Conservation (phyloP, 768 basidiomycete genomes). For the Termitomyces titanicus region DNA sequence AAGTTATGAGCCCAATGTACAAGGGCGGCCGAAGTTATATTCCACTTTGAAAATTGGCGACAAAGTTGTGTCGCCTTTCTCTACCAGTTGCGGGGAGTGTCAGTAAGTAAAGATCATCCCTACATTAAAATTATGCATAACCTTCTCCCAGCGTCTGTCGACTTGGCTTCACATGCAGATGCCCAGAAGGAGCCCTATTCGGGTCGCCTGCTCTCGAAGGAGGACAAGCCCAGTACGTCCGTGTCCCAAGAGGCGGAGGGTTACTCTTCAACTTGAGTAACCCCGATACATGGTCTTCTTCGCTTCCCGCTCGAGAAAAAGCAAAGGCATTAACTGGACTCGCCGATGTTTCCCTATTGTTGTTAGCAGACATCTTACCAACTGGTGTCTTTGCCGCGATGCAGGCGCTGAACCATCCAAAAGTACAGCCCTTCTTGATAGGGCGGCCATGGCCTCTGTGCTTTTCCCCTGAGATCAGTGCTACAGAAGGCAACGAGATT, state of each 20-base stretch:
- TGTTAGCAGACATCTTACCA: slow-evolving; percentile 77
- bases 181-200: slow-evolving; percentile 57
- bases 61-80: slow-evolving; percentile 79
- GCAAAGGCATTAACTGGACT: slow-evolving; percentile 37
- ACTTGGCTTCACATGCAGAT: slow-evolving; percentile 69
- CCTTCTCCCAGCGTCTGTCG: slow-evolving; percentile 54
- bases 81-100: slow-evolving; percentile 82
- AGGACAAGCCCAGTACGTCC: slow-evolving; percentile 77
- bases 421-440: slow-evolving; percentile 56
- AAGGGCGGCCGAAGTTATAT: slow-evolving; percentile 60
- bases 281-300: slow-evolving; percentile 42
- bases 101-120: slow-evolving; percentile 43
- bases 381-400: slow-evolving; percentile 76
- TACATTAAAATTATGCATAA: not conserved
- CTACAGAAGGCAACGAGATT: slow-evolving; percentile 25
- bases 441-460: slow-evolving; percentile 58
- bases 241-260: slow-evolving; percentile 77
- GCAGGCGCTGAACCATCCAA: slow-evolving; percentile 72
- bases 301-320: slow-evolving; percentile 31
- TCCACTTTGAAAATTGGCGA: slow-evolving; percentile 65
- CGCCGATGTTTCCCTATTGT: slow-evolving; percentile 61
- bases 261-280: slow-evolving; percentile 65
- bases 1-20: slow-evolving; percentile 40
- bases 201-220: slow-evolving; percentile 66
- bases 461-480: slow-evolving; percentile 23